Percentiles rank a stretch among this genome's conserved stretches.
phyloP scores from a whole-genome alignment of 345 rosid genomes.

The Toxicodendron radicans region DNA sequence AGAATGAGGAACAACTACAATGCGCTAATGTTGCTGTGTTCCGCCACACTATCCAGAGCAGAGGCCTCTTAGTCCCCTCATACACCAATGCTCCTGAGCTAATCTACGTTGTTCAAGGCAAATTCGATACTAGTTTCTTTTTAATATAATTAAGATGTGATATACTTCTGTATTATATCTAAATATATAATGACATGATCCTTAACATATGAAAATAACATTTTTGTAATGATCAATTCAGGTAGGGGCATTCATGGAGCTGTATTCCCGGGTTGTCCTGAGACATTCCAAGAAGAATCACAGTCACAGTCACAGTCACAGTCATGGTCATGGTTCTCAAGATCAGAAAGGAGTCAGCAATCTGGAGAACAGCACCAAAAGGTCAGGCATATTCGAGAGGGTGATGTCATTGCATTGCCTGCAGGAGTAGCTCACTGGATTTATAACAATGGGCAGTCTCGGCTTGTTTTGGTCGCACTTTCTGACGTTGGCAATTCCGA shows the following conservation, averaged over 20 bases:
- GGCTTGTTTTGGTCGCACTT: conserved; percentile 37
- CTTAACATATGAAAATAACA: no score
- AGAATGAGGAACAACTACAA: conserved; percentile 34
- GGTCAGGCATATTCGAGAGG: conserved; percentile 33
- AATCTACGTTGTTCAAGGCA: conserved; percentile 45
- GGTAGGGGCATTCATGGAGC: conserved; percentile 39
- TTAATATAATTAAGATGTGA: background rate
- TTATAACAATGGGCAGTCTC: conserved; percentile 38
- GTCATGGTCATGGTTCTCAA: background rate
- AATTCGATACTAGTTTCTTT: background rate
- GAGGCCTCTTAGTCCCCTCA: conserved; percentile 46
- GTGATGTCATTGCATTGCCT: conserved; percentile 45
- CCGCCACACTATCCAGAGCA: conserved; percentile 34
- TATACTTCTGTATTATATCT: background rate
- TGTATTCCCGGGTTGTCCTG: conserved; percentile 40
- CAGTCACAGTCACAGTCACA: no score
- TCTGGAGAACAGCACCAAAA: conserved; percentile 36
- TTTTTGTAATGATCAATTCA: background rate
- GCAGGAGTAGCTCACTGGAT: conserved; percentile 48
- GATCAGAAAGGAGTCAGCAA: background rate
- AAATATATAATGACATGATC: background rate
- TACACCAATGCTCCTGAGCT: conserved; percentile 39
- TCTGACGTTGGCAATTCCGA: conserved; percentile 30
- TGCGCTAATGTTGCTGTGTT: conserved; percentile 44
- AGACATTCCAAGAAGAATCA: conserved; percentile 33